Evolutionary conservation across 371 early-diverging fungal species (phyloP).

Genomic region (Rhizopus arrhizus): DNA sequence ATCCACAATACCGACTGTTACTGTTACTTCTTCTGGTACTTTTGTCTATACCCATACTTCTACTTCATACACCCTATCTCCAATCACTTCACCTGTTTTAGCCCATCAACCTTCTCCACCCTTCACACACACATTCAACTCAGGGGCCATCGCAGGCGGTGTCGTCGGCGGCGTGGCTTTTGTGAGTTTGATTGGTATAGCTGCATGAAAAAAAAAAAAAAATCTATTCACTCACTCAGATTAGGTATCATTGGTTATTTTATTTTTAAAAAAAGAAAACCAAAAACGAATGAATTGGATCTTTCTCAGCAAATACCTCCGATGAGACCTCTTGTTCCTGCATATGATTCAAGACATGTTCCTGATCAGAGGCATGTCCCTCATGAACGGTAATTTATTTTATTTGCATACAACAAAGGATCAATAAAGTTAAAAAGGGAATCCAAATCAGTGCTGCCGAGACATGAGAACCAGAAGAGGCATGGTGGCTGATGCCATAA

Average conservation of each 20-base stretch:
- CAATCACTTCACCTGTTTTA: neutral
- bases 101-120: too few species aligned
- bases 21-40: slow-evolving; percentile 19
- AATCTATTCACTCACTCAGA: too few species aligned
- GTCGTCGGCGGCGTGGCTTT: slow-evolving; percentile 25
- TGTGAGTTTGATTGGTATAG: slow-evolving; percentile 14
- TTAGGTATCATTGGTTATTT: too few species aligned
- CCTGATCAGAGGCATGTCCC: too few species aligned
- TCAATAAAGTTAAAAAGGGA: neutral
- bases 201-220: too few species aligned
- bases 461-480: neutral
- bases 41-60: slow-evolving; percentile 15
- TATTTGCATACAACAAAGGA: too few species aligned
- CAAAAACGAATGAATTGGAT: too few species aligned
- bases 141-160: slow-evolving; percentile 29
- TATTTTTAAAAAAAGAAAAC: too few species aligned
- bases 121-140: neutral
- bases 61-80: slow-evolving; percentile 13
- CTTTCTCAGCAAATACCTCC: too few species aligned
- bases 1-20: slow-evolving; percentile 17
- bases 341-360: too few species aligned
- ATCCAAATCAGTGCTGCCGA: neutral
- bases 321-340: too few species aligned
- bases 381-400: too few species aligned
- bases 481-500: neutral